phyloP scores from a whole-genome alignment of 441 rosid species.

The Pelargonium fulgidum region DNA sequence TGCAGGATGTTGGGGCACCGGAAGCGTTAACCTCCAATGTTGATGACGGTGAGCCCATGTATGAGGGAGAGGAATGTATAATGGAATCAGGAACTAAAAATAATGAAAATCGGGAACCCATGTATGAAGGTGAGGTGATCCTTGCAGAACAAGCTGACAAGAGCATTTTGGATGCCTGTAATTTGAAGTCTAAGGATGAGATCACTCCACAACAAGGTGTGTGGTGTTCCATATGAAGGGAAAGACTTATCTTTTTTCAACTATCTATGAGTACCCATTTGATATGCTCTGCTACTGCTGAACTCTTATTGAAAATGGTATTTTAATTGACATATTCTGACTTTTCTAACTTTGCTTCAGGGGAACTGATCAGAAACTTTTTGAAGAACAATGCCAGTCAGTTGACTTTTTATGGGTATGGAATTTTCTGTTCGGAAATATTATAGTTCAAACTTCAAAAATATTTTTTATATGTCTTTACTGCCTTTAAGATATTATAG shows the following conservation, averaged over 20 bases:
- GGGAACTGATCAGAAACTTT: slow-evolving; percentile 69
- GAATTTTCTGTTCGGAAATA: slow-evolving; percentile 18
- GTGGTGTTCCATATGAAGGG: slow-evolving; percentile 12
- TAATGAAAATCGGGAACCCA: slow-evolving; percentile 64
- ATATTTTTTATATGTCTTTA: neutral
- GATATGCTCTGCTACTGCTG: slow-evolving; percentile 4
- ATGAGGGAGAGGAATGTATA: slow-evolving; percentile 95
- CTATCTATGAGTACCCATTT: slow-evolving; percentile 11
- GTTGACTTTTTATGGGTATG: slow-evolving; percentile 81
- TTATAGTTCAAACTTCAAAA: neutral
- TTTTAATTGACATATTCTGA: slow-evolving; percentile 13
- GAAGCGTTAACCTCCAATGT: slow-evolving; percentile 47
- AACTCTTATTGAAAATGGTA: neutral
- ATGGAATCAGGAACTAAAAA: slow-evolving; percentile 46
- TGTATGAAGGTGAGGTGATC: slow-evolving; percentile 91
- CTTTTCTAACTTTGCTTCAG: slow-evolving; percentile 37
- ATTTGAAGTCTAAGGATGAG: slow-evolving; percentile 40
- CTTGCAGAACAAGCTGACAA: slow-evolving; percentile 76
- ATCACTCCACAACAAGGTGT: slow-evolving; percentile 72
- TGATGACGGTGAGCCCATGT: slow-evolving; percentile 79
- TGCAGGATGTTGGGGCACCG: slow-evolving; percentile 39
- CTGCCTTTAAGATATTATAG: slow-evolving; percentile 14
- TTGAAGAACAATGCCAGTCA: slow-evolving; percentile 84
- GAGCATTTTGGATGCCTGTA: slow-evolving; percentile 28
- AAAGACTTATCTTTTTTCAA: neutral